These are phyloP conservation scores for Nemania sp. DNA, from an alignment of 2,329 filamentous ascomycete species.

Conservation along the genomic window DNA sequence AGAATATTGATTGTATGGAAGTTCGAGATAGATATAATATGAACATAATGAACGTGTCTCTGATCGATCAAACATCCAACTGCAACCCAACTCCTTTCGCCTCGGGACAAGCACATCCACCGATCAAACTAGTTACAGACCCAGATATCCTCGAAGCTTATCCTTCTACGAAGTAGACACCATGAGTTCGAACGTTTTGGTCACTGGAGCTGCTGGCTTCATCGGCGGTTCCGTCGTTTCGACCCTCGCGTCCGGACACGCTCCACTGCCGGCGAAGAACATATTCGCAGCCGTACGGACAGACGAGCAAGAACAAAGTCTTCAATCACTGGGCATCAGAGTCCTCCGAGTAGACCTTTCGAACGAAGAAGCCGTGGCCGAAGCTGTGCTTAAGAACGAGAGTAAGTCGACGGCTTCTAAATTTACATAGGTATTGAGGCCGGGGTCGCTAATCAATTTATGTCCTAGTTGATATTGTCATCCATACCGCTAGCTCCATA, in stretches of 20 bases:
- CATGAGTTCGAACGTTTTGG: conserved; percentile 34
- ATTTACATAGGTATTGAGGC: not conserved
- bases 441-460: conserved; percentile 26
- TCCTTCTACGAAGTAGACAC: not conserved
- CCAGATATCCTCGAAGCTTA: not conserved
- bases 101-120: not conserved
- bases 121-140: not conserved
- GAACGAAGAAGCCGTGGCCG: conserved; percentile 33
- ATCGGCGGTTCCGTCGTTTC: conserved; percentile 44
- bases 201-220: conserved; percentile 35
- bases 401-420: conserved; percentile 6
- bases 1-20: not conserved
- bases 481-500: conserved; percentile 44
- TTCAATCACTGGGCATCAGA: conserved; percentile 41
- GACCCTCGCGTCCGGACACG: conserved; percentile 36
- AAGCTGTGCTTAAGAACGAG: conserved; percentile 26
- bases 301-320: conserved; percentile 39
- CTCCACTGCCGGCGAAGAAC: conserved; percentile 31
- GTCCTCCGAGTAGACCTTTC: conserved; percentile 41
- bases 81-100: not conserved
- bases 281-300: conserved; percentile 43
- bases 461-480: conserved; percentile 44
- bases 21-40: not conserved
- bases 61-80: not conserved
- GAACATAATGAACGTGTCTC: not conserved